A percentile compares a stretch with the other conserved stretches of the same genome.
These are phyloP conservation scores for Podaxis sp. DNA, from an alignment of 768 basidiomycete species.

Conservation along the genomic window DNA sequence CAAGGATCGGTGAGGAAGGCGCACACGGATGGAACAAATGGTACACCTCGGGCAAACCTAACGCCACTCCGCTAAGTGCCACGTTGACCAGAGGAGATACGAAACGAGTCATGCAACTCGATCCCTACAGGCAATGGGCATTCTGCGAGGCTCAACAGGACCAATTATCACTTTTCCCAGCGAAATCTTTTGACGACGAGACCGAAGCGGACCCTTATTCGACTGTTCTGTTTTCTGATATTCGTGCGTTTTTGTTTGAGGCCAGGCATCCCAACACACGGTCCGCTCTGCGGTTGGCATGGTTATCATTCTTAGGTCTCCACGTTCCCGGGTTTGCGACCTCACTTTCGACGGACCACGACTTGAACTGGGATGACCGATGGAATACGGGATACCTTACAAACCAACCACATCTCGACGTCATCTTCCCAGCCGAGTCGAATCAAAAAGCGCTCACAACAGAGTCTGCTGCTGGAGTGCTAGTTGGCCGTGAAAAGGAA, in stretches of 20 bases:
- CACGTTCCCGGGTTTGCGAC: slow-evolving; percentile 64
- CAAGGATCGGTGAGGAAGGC: slow-evolving; percentile 68
- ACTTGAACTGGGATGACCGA: slow-evolving; percentile 60
- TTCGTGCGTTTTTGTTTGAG: slow-evolving; percentile 55
- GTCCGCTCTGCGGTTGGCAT: slow-evolving; percentile 60
- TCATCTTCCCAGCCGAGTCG: slow-evolving; percentile 48
- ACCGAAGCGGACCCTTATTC: slow-evolving; percentile 66
- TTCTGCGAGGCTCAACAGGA: slow-evolving; percentile 54
- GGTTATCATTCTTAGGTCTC: slow-evolving; percentile 71
- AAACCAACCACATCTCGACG: slow-evolving; percentile 41
- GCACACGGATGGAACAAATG: slow-evolving; percentile 72
- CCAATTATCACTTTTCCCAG: slow-evolving; percentile 39
- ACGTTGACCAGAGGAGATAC: slow-evolving; percentile 11
- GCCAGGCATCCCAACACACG: slow-evolving; percentile 44
- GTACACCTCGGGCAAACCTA: slow-evolving; percentile 44
- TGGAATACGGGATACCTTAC: slow-evolving; percentile 56
- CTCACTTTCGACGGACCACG: slow-evolving; percentile 29
- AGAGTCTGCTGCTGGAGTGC: slow-evolving; percentile 63
- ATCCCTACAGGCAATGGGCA: slow-evolving; percentile 72
- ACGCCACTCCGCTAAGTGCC: slow-evolving; percentile 13
- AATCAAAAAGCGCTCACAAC: slow-evolving; percentile 36
- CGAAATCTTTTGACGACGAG: slow-evolving; percentile 49
- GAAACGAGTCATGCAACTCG: slow-evolving; percentile 31
- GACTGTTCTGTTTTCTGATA: slow-evolving; percentile 70
- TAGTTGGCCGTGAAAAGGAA: slow-evolving; percentile 65